These are phyloP conservation scores for Xylariales sp. DNA, from an alignment of 2,329 filamentous ascomycete species.

Conservation along the genomic window DNA sequence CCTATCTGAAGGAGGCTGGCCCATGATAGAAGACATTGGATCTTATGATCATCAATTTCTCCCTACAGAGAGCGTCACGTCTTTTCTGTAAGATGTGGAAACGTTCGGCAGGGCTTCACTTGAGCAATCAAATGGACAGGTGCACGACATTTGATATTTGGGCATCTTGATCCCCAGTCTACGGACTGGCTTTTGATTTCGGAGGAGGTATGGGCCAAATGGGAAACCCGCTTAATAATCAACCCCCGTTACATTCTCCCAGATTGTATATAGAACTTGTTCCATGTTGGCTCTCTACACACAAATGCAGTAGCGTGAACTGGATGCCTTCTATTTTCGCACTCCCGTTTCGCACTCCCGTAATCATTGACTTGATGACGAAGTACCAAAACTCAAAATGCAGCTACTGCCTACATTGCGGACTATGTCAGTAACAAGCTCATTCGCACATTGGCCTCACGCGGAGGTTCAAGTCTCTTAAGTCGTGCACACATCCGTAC, in stretches of 20 bases:
- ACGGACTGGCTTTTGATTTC: neutral
- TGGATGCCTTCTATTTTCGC: too few relatives aligned
- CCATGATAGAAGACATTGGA: constrained; percentile 4
- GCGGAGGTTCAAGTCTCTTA: too few relatives aligned
- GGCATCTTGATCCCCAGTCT: neutral
- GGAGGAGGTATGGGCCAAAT: neutral
- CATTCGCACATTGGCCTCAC: too few relatives aligned
- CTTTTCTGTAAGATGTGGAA: too few relatives aligned
- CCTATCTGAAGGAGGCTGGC: neutral
- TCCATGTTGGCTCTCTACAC: neutral
- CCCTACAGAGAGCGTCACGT: neutral
- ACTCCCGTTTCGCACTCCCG: neutral
- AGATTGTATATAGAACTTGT: constrained; percentile 1
- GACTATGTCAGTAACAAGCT: too few relatives aligned
- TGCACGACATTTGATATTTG: neutral
- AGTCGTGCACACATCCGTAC: neutral
- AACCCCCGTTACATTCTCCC: neutral
- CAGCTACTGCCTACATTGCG: too few relatives aligned
- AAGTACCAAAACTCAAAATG: too few relatives aligned
- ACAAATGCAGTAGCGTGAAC: too few relatives aligned
- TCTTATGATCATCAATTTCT: constrained; percentile 2
- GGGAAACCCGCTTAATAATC: constrained; percentile 4
- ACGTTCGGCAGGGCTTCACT: neutral
- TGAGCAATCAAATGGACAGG: neutral
- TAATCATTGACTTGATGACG: too few relatives aligned